Evolutionary conservation across 2,329 filamentous ascomycete genomes (phyloP), one percentile per base, ranked within the genome.

Genomic region (Neospermospora avenae): DNA sequence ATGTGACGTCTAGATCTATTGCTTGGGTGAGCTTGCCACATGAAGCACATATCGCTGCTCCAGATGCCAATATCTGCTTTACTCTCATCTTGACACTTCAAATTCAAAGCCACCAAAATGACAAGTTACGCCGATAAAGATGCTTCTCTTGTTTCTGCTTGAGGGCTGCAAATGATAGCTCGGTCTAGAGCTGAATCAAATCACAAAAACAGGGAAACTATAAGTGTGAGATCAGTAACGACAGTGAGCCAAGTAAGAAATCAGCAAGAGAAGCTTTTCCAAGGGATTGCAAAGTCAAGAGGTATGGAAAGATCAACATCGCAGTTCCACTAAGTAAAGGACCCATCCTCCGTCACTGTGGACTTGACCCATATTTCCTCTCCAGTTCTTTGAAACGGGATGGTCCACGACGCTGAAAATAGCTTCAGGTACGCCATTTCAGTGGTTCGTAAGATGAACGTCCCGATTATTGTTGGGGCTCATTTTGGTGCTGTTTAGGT

Each of bases 1-100:
- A 62, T 41, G 55, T 61, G 51, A 63, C 57, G 34, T 66, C 65
- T 10, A 67, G 48, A 44, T 45, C 58, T 31, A 66, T 55, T 6
- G 63, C 65, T 28, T 10, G 42, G 3, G 51, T 59, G 24, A 61
- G 48, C 18, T 53, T 42, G 52, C 41, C 45, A 52, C 57, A 63
- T n/a, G 63, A 63, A 54, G 60, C 57, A 52, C 53, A 64, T 20
- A 63, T 56, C 14, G 63, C 58, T 22, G 55, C 57, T 13, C 58
- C 56, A 60, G 55, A 59, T n/a, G 37, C 57, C 48, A 55, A 52
- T 18, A 54, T 41, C 44, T 39, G 61, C 46, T 18, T 20, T 24
- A 25, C 57, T 37, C 62, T 67, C 65, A 67, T 67, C 13, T 42
- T 65, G 20, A 37, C 14, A 42, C 18, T 35, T 28, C 20, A 31